Conservation (phyloP, 1,284 basidiomycete genomes). For the Fomitopsis pinicola region DNA sequence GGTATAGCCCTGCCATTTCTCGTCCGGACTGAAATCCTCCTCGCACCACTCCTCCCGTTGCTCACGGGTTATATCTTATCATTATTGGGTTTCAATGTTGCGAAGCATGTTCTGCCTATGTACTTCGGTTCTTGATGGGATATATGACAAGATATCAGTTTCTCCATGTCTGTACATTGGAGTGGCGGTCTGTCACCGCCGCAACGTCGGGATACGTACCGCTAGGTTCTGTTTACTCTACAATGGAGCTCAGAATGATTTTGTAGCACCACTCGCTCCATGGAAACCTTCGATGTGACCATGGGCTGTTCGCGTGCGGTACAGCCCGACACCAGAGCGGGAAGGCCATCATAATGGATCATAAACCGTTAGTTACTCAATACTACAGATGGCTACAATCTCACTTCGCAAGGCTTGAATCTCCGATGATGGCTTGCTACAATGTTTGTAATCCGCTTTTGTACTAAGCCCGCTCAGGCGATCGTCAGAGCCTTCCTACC, state of each 20-base stretch:
- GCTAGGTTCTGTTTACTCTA: no score
- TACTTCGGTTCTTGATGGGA: conserved; percentile 66
- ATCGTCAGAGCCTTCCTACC: neutral
- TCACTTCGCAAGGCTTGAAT: neutral
- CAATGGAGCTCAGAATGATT: no score
- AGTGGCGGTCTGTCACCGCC: no score
- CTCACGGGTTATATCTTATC: conserved; percentile 83
- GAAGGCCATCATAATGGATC: neutral
- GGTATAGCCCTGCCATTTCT: conserved; percentile 83
- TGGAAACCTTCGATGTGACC: no score
- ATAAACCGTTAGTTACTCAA: no score
- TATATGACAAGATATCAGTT: neutral
- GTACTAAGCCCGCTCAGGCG: neutral
- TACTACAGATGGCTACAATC: no score
- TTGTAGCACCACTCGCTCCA: no score
- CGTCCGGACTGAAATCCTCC: conserved; percentile 79
- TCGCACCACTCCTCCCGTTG: conserved; percentile 82
- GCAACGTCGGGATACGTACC: no score
- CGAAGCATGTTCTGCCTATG: conserved; percentile 67
- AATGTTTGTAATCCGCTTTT: neutral
- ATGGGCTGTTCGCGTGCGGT: neutral
- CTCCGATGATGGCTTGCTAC: neutral
- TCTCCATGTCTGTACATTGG: no score
- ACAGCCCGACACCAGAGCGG: neutral
- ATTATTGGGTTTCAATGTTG: conserved; percentile 86